Evolutionary conservation across 805 yeast species (phyloP).

Genomic region (Saccharomycopsis javanensis): DNA sequence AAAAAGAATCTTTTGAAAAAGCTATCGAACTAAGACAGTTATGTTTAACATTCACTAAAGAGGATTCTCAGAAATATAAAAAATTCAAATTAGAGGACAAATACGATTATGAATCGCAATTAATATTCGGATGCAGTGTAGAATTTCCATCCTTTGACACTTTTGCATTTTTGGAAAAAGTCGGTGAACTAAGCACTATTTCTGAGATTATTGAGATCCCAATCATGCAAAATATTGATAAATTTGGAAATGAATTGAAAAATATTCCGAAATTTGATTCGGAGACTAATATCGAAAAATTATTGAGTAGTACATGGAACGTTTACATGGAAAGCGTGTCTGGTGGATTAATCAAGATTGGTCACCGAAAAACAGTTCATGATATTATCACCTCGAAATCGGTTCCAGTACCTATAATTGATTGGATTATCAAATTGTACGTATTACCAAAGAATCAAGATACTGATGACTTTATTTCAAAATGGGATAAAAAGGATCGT

Average conservation of each 20-base stretch:
- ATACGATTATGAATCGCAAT: constrained; percentile 61
- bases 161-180: constrained; percentile 69
- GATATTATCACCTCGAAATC: constrained; percentile 50
- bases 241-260: constrained; percentile 52
- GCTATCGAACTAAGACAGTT: constrained; percentile 58
- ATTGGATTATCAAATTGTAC: constrained; percentile 58
- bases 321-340: constrained; percentile 71
- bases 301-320: no score
- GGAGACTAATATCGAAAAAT: no score
- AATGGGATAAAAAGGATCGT: constrained; percentile 9
- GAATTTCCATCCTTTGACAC: constrained; percentile 78
- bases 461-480: constrained; percentile 2
- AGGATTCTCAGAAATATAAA: constrained; percentile 24
- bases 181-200: constrained; percentile 65
- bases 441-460: constrained; percentile 65
- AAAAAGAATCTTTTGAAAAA: constrained; percentile 37
- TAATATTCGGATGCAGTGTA: constrained; percentile 72
- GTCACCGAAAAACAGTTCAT: constrained; percentile 61
- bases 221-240: constrained; percentile 55
- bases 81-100: constrained; percentile 49
- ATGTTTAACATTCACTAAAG: constrained; percentile 37
- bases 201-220: constrained; percentile 51
- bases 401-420: constrained; percentile 70
- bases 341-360: constrained; percentile 82
- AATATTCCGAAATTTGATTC: constrained; percentile 34